Percentiles rank a stretch among this genome's conserved stretches.
These are phyloP conservation scores for Lactarius indigo DNA, from an alignment of 768 basidiomycete species.

Conservation along the genomic window DNA sequence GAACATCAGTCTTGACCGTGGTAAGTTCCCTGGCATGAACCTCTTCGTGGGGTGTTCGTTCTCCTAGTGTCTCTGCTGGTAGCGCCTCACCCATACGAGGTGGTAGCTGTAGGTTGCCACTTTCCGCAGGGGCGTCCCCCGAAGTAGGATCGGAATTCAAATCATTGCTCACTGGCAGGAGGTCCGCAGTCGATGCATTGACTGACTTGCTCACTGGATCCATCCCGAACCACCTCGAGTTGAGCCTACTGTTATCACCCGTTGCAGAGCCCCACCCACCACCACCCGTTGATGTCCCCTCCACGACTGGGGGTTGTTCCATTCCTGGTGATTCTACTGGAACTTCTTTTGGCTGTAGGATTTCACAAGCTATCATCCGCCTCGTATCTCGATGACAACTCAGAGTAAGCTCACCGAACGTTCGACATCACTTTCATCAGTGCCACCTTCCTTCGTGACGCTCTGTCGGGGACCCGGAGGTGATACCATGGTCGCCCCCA, in stretches of 20 bases:
- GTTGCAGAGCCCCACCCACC: constrained; percentile 18
- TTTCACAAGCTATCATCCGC: too few species aligned
- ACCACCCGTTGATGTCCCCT: neutral
- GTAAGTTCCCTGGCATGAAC: neutral
- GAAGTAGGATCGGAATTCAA: neutral
- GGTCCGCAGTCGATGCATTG: constrained; percentile 12
- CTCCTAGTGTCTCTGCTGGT: neutral
- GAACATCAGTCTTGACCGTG: constrained; percentile 6
- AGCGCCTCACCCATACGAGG: neutral
- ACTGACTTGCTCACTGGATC: neutral
- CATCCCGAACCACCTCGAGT: neutral
- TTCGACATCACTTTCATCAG: neutral
- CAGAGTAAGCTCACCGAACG: neutral
- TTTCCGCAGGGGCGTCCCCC: neutral
- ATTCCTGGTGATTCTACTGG: too few species aligned
- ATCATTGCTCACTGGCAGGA: neutral
- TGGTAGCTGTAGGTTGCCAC: neutral
- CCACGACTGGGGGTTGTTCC: too few species aligned
- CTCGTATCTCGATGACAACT: too few species aligned
- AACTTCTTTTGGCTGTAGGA: too few species aligned
- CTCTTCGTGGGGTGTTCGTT: neutral
- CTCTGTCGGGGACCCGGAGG: neutral
- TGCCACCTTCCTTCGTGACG: neutral
- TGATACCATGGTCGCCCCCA: neutral
- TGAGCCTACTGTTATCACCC: constrained; percentile 13